Evolutionary conservation across 306 rosid genomes (phyloP).

Genomic region (Abrus precatorius): DNA sequence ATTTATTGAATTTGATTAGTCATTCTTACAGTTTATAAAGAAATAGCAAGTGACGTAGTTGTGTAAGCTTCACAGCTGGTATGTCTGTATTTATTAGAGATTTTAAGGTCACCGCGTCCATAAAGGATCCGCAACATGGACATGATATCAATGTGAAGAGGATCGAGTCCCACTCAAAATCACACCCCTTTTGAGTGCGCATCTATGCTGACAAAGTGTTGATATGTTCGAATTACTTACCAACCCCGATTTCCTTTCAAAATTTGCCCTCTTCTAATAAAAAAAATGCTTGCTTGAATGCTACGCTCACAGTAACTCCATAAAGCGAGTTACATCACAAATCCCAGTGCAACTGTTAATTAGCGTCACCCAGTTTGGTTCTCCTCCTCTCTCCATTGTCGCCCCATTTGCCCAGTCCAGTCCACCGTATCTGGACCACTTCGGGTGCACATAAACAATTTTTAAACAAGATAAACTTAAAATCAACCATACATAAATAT

Average conservation of each 20-base stretch:
- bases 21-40: no score
- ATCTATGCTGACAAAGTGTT: conserved; percentile 41
- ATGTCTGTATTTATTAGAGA: background rate
- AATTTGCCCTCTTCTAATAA: background rate
- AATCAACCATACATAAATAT: background rate
- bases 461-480: background rate
- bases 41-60: no score
- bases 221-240: conserved; percentile 15
- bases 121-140: background rate
- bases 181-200: background rate
- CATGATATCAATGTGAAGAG: conserved; percentile 1
- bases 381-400: background rate
- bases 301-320: conserved; percentile 43
- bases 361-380: conserved; percentile 1
- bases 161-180: conserved; percentile 26
- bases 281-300: conserved; percentile 20
- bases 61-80: no score
- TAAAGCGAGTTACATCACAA: background rate
- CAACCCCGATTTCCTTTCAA: background rate
- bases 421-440: conserved; percentile 21
- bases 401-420: background rate
- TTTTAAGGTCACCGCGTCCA: conserved; percentile 28
- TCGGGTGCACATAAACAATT: background rate
- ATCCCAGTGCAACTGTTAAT: background rate
- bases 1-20: no score